Evolutionary conservation across 768 basidiomycete species (phyloP), one percentile per base, ranked within the genome.

Genomic region (Termitomyces sp.): DNA sequence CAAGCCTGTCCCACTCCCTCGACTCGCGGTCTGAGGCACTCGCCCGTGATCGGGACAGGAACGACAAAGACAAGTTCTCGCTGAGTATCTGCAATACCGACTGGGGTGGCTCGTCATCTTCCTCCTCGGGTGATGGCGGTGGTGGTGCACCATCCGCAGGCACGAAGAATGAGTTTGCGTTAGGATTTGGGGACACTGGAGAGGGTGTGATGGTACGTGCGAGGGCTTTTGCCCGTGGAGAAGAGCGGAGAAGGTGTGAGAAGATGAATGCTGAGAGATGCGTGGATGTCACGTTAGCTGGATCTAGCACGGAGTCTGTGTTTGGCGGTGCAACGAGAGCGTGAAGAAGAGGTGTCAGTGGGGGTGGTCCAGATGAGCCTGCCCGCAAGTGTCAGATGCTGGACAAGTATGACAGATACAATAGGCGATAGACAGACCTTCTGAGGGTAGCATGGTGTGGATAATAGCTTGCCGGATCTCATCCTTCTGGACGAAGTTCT

Each of bases 1-100:
- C 86, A 44, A 96, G 74, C 55, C 93, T 78, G 58, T 94, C 93
- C 93, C 94, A 98, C 63, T 97, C 95, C 46, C 88, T 76, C 13
- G 83, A 79, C 62, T 95, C 91, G 42, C 77, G 76, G 36, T 84
- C 84, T 5, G 86, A 85, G 22, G 83, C 77, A 60, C 87, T 76
- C 11, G 83, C 74, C 32, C 91, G 77, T 7, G 83, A 82, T 22
- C 88, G 84, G 25, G 88, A 89, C 43, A 98, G 71, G 60, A 94
- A 80, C 2, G 92, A 85, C 52, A 98, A 76, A 38, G 94, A 92
- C 22, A 98, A 73, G 66, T 97, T 94, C 56, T 98, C 97, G 41
- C 86, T 86, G 18, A 98, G 74, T n/a, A 89, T 81, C 52, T 92
- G 87, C 10, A 99, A 77, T 33, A 99, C 73, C 0, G 81, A 82